Evolutionary conservation across 768 basidiomycete species (phyloP).

Genomic region (Cyclocybe aegerita): DNA sequence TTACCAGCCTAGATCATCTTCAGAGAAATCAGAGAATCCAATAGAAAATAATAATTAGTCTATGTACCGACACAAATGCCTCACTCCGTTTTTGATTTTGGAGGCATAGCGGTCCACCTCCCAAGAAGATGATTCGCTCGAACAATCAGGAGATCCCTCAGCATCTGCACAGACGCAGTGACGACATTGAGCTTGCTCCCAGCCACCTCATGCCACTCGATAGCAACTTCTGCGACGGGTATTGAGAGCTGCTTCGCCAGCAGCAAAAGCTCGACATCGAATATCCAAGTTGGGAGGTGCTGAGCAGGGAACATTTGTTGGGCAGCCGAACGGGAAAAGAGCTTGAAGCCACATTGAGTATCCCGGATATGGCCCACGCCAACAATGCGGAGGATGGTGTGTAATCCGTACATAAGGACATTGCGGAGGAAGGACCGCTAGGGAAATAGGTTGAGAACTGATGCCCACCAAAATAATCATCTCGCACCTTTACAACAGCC

Average conservation of each 20-base stretch:
- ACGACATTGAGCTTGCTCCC: constrained; percentile 91
- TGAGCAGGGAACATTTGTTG: constrained; percentile 82
- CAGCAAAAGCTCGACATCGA: constrained; percentile 91
- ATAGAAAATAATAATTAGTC: too few species aligned
- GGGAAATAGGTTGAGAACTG: not conserved
- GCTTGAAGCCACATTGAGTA: constrained; percentile 97
- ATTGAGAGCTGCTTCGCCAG: constrained; percentile 78
- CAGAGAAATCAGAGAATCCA: too few species aligned
- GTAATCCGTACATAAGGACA: constrained; percentile 91
- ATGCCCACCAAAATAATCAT: not conserved
- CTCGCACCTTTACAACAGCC: constrained; percentile 85
- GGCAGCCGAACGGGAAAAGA: constrained; percentile 84
- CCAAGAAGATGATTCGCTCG: constrained; percentile 80
- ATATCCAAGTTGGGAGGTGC: constrained; percentile 92
- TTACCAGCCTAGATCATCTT: too few species aligned
- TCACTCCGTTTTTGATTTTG: constrained; percentile 26
- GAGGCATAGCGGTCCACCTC: constrained; percentile 56
- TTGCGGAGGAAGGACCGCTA: constrained; percentile 89
- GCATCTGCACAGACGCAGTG: constrained; percentile 85
- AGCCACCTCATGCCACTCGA: constrained; percentile 91
- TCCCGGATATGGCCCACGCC: constrained; percentile 91
- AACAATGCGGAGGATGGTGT: constrained; percentile 83
- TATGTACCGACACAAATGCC: not conserved
- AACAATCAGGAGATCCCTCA: constrained; percentile 81
- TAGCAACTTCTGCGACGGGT: constrained; percentile 82